Percentiles rank a stretch among this genome's conserved stretches.
phyloP scores from a whole-genome alignment of 2,329 filamentous ascomycete species.

The Ustilaginoidea virens region DNA sequence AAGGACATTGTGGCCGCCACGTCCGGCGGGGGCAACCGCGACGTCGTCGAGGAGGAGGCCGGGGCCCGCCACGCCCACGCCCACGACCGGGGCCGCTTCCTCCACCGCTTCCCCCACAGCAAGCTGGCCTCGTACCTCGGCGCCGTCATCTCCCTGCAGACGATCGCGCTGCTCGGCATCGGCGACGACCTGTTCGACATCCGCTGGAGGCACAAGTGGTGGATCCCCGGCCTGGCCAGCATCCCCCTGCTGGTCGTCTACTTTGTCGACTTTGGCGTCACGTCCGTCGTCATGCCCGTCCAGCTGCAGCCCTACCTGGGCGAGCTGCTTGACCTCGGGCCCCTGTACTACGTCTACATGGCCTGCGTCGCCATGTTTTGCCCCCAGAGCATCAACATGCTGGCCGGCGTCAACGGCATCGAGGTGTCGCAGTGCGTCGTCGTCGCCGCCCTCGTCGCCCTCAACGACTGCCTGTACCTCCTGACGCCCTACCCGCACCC shows the following conservation, averaged over 20 bases:
- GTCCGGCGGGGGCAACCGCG: slow-evolving; percentile 81
- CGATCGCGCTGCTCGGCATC: slow-evolving; percentile 78
- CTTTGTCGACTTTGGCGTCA: slow-evolving; percentile 97
- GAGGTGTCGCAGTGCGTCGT: slow-evolving; percentile 91
- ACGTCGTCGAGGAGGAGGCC: slow-evolving; percentile 61
- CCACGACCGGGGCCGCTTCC: slow-evolving; percentile 45
- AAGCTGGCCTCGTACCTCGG: slow-evolving; percentile 96
- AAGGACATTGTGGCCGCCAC: slow-evolving; percentile 95
- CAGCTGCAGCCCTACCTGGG: slow-evolving; percentile 75
- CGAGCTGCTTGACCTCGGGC: slow-evolving; percentile 66
- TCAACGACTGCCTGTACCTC: slow-evolving; percentile 84
- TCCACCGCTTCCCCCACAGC: slow-evolving; percentile 87
- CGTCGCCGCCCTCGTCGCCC: slow-evolving; percentile 65
- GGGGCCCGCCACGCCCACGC: slow-evolving; percentile 53
- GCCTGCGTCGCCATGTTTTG: slow-evolving; percentile 92
- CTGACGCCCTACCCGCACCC: slow-evolving; percentile 75
- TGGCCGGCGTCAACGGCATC: slow-evolving; percentile 98
- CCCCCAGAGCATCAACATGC: slow-evolving; percentile 97
- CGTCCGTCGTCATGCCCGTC: slow-evolving; percentile 80
- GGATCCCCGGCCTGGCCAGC: slow-evolving; percentile 87
- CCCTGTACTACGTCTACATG: slow-evolving; percentile 94
- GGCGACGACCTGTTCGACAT: slow-evolving; percentile 97
- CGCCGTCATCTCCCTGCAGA: slow-evolving; percentile 83
- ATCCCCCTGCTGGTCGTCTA: slow-evolving; percentile 93
- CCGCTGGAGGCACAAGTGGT: slow-evolving; percentile 95